Evolutionary conservation across 495 filamentous ascomycete species (phyloP), one percentile per base, ranked within the genome.

Genomic region (Tuber borchii): DNA sequence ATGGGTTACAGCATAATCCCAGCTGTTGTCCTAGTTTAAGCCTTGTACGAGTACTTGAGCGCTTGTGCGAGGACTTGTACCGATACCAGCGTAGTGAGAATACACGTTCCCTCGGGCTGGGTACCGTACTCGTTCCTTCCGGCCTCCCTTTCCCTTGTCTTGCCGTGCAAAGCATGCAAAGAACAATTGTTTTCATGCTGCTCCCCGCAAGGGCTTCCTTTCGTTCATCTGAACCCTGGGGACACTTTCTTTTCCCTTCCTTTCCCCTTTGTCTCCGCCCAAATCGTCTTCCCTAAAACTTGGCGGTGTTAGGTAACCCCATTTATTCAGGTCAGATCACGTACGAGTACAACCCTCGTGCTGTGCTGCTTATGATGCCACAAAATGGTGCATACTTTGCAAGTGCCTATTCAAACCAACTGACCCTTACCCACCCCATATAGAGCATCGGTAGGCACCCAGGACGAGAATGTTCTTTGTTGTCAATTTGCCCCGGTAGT

Each of bases 101-200:
- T 65, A 31, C 56, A 65, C 56, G 56, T 65, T 65, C 56, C 56
- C 56, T 65, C 56, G 56, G 56, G 56, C 56, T 65, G 56, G 56
- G 56, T 31, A 65, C 56, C 56, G 56, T 31, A 65, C 56, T 31
- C 56, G n/a, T 31, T 65, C 26, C 56, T 31, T 31, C 56, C 3
- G 56, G 56, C n/a, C 31, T 65, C 56, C 56, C 56, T 31, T 65
- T 31, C 56, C 26, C 56, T 65, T 65, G 56, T 31, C 56, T 12
- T 8, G 56, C n/a, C 12, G 56, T 65, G 31, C 56, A 65, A 31
- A 31, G 56, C 56, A 65, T 65, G 56, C 56, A 65, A 16, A 65
- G 56, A 65, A 65, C 56, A 65, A 65, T 65, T 65, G 56, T 65
- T 65, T 65, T 65, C 56, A 17, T 65, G 56, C n/a, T 65, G 56